phyloP scores from a whole-genome alignment of 352 stramenopile species.

The Phytophthora europaea region DNA sequence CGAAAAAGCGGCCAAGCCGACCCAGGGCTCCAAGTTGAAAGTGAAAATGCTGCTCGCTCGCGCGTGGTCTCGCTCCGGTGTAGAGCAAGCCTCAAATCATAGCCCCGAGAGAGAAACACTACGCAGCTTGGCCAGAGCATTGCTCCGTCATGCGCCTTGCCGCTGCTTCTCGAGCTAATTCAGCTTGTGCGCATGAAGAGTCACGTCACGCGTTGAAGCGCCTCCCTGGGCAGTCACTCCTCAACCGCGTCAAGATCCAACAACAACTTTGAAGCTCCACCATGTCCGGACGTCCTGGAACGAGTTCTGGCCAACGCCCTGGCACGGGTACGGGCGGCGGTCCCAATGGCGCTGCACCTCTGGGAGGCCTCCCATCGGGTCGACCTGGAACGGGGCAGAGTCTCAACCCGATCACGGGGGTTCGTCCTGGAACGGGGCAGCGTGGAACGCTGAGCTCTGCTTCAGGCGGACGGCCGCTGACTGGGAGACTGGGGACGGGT shows the following conservation, averaged over 20 bases:
- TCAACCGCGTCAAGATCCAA: slow-evolving; percentile 20
- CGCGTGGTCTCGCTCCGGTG: slow-evolving; percentile 13
- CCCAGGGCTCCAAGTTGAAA: slow-evolving; percentile 19
- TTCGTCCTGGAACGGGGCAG: slow-evolving; percentile 66
- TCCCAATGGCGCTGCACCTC: slow-evolving; percentile 20
- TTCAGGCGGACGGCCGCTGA: slow-evolving; percentile 61
- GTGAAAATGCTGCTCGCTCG: slow-evolving; percentile 28
- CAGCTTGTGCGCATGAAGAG: slow-evolving; percentile 17
- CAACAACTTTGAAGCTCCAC: neutral
- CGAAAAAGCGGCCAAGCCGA: neutral
- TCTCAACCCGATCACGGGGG: slow-evolving; percentile 67
- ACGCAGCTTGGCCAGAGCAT: slow-evolving; percentile 12
- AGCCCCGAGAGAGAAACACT: slow-evolving; percentile 11
- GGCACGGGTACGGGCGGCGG: slow-evolving; percentile 60
- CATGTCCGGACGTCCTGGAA: slow-evolving; percentile 51
- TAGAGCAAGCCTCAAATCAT: neutral
- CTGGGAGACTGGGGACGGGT: slow-evolving; percentile 60
- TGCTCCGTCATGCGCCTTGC: slow-evolving; percentile 25
- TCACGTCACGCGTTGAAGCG: slow-evolving; percentile 26
- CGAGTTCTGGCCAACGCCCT: slow-evolving; percentile 64
- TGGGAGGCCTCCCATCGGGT: slow-evolving; percentile 31
- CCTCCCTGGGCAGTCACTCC: slow-evolving; percentile 15
- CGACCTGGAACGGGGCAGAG: slow-evolving; percentile 70
- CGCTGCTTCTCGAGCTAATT: slow-evolving; percentile 16
- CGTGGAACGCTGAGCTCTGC: slow-evolving; percentile 57